A percentile compares a stretch with the other conserved stretches of the same genome.
These are phyloP conservation scores for Eutrema salsugineum DNA, from an alignment of 441 rosid genomes.

Conservation along the genomic window DNA sequence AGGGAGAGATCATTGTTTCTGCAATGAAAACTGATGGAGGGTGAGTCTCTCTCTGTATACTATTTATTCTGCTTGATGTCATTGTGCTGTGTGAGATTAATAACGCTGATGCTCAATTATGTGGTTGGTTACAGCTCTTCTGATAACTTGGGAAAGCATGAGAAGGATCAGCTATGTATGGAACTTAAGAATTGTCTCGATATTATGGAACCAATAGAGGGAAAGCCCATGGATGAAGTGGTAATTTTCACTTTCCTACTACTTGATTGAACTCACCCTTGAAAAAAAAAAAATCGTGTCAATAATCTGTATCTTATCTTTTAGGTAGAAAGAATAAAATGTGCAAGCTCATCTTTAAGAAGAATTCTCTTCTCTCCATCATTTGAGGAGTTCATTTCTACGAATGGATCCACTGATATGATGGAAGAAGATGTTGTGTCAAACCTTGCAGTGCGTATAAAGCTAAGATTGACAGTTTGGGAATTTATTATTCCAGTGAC, in stretches of 20 bases:
- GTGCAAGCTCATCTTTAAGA: slow-evolving; percentile 77
- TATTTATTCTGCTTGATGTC: not conserved
- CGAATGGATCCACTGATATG: slow-evolving; percentile 69
- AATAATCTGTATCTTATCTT: slow-evolving; percentile 37
- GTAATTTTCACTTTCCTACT: slow-evolving; percentile 35
- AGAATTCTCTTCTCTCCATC: slow-evolving; percentile 78
- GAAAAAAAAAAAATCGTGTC: slow-evolving; percentile 9
- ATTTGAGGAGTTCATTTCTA: slow-evolving; percentile 80
- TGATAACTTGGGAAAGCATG: slow-evolving; percentile 52
- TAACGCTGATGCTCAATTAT: slow-evolving; percentile 2
- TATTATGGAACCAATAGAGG: slow-evolving; percentile 68
- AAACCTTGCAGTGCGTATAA: slow-evolving; percentile 74
- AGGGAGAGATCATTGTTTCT: slow-evolving; percentile 78
- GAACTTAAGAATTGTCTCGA: slow-evolving; percentile 77
- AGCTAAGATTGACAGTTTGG: slow-evolving; percentile 90
- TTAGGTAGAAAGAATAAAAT: slow-evolving; percentile 83
- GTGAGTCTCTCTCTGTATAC: slow-evolving; percentile 36
- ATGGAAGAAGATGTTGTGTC: slow-evolving; percentile 97
- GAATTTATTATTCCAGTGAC: slow-evolving; percentile 83
- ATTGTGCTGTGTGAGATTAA: not conserved
- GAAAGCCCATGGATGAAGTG: slow-evolving; percentile 75
- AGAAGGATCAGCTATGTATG: slow-evolving; percentile 59
- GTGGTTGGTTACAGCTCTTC: slow-evolving; percentile 44
- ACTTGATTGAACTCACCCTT: not conserved
- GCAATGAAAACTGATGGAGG: slow-evolving; percentile 61